Evolutionary conservation across 441 rosid species (phyloP).

Genomic region (Brassica hybrid): DNA sequence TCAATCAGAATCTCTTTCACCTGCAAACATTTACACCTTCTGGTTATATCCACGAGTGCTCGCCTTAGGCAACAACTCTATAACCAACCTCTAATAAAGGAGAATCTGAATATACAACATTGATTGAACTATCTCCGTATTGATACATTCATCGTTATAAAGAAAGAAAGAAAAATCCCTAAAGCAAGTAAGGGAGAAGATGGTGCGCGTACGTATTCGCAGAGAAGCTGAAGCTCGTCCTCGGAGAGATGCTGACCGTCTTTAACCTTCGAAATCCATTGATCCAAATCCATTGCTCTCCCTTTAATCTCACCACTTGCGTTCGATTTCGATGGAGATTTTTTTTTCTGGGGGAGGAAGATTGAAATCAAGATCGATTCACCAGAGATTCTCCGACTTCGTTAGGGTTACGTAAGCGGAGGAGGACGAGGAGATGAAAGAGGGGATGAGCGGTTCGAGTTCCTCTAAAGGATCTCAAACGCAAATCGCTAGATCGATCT

Average conservation of each 20-base stretch:
- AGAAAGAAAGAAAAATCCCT: no score
- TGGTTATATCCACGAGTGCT: neutral
- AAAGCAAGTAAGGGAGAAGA: neutral
- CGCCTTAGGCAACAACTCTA: neutral
- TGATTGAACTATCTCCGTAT: no score
- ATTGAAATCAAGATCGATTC: neutral
- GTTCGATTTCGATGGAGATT: constrained; percentile 30
- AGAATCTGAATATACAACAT: neutral
- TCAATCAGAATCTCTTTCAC: constrained; percentile 96
- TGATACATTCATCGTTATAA: no score
- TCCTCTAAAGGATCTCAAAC: no score
- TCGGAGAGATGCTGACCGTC: constrained; percentile 96
- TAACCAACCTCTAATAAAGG: neutral
- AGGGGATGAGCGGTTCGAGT: no score
- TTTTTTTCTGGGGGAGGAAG: neutral
- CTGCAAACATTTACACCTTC: constrained; percentile 28
- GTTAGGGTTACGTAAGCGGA: no score
- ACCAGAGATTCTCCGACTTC: no score
- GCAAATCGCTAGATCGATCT: no score
- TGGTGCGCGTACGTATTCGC: constrained; percentile 84
- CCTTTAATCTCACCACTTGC: no score
- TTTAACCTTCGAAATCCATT: constrained; percentile 93
- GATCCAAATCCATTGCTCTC: constrained; percentile 82
- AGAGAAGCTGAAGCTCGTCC: constrained; percentile 98
- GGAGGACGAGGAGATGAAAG: no score